Evolutionary conservation across 2,329 filamentous ascomycete genomes (phyloP).

Genomic region (Alternaria consortialis): DNA sequence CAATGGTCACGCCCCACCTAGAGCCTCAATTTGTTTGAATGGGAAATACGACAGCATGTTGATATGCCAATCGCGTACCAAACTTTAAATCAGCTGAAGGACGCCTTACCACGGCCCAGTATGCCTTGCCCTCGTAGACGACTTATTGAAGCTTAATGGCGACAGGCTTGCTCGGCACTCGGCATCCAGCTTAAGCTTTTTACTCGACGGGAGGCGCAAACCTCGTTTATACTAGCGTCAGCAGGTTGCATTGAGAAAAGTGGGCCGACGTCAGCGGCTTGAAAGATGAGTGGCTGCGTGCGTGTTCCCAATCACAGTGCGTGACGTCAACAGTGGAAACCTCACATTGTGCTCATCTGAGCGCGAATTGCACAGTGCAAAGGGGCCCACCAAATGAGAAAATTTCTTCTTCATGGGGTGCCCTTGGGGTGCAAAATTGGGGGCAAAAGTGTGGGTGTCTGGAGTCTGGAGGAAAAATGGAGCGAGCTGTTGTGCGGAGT

Average conservation of each 20-base stretch:
- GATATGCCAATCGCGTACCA: neutral
- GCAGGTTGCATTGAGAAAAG: slow-evolving; percentile 34
- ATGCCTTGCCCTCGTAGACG: neutral
- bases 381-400: slow-evolving; percentile 13
- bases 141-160: slow-evolving; percentile 11
- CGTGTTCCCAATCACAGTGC: slow-evolving; percentile 14
- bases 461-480: slow-evolving; percentile 28
- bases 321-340: slow-evolving; percentile 27
- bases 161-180: slow-evolving; percentile 14
- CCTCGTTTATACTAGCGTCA: slow-evolving; percentile 16
- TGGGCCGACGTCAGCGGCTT: slow-evolving; percentile 26
- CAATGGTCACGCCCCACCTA: neutral
- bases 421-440: slow-evolving; percentile 3
- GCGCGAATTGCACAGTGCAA: slow-evolving; percentile 9
- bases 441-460: slow-evolving; percentile 14
- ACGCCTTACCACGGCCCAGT: neutral
- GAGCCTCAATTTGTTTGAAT: neutral
- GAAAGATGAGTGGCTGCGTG: slow-evolving; percentile 18
- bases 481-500: slow-evolving; percentile 26
- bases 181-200: slow-evolving; percentile 27
- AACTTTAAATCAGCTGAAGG: neutral
- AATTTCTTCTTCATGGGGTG: slow-evolving; percentile 15
- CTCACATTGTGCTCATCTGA: slow-evolving; percentile 7
- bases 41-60: neutral
- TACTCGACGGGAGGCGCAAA: slow-evolving; percentile 17